Evolutionary conservation across 225 moss, liverwort and hornwort genomes (phyloP).

Genomic region (Climacium dendroides): DNA sequence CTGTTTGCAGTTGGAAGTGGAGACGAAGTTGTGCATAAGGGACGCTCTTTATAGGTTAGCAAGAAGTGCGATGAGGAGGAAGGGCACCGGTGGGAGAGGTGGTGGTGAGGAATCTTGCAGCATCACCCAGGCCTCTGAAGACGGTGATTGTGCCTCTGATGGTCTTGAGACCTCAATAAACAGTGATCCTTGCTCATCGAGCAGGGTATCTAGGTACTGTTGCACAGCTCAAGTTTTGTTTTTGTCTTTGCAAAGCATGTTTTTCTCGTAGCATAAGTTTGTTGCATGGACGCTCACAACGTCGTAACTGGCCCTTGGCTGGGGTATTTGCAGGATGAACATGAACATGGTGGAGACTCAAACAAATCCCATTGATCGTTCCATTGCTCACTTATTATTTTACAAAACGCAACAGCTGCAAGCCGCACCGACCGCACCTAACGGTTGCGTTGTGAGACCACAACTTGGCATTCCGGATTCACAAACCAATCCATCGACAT

Average conservation of each 20-base stretch:
- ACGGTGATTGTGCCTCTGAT: conserved; percentile 51
- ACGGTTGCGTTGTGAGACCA: not conserved
- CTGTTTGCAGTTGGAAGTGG: conserved; percentile 54
- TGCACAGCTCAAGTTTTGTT: not conserved
- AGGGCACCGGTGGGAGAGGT: conserved; percentile 16
- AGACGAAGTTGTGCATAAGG: conserved; percentile 72
- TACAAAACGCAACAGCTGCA: conserved; percentile 26
- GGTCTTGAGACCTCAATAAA: conserved; percentile 77
- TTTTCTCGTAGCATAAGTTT: not conserved
- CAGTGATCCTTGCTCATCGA: conserved; percentile 64
- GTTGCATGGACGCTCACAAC: not conserved
- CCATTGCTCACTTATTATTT: conserved; percentile 81
- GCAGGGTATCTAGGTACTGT: conserved; percentile 63
- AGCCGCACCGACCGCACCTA: not conserved
- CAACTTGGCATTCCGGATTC: conserved; percentile 9
- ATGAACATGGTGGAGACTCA: conserved; percentile 71
- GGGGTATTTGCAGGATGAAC: conserved; percentile 43
- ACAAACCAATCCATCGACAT: conserved; percentile 1
- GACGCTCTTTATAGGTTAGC: conserved; percentile 88
- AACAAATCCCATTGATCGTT: conserved; percentile 87
- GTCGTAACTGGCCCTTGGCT: not conserved
- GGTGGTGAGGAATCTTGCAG: conserved; percentile 50
- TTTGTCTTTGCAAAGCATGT: not conserved
- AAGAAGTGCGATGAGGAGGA: conserved; percentile 81
- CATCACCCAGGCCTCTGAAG: conserved; percentile 45